A percentile compares a stretch with the other conserved stretches of the same genome.
Evolutionary conservation across 2,329 filamentous ascomycete species (phyloP).

Genomic region (Botrytis cinerea): DNA sequence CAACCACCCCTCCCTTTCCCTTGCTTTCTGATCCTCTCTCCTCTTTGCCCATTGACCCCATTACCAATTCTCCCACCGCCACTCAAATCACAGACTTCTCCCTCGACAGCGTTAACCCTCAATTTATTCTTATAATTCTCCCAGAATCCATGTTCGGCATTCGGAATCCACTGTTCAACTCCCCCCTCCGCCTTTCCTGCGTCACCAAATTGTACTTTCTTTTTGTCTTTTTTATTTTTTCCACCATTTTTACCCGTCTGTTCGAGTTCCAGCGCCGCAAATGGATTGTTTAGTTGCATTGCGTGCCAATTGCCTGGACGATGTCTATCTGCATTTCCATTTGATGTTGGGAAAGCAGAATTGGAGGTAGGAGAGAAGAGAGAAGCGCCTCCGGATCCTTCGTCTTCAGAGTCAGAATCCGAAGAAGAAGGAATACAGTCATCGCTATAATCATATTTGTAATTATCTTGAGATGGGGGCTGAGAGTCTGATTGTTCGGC

Average conservation of each 20-base stretch:
- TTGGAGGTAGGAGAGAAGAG: not conserved
- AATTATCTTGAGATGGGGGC: not conserved
- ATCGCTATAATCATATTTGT: constrained; percentile 20
- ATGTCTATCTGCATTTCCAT: not conserved
- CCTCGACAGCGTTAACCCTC: constrained; percentile 41
- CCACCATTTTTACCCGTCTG: not conserved
- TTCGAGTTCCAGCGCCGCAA: constrained; percentile 1
- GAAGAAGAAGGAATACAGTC: not conserved
- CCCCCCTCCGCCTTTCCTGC: not conserved
- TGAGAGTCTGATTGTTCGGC: constrained; percentile 21
- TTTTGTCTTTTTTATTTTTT: not conserved
- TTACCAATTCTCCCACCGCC: not conserved
- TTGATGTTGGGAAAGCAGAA: not conserved
- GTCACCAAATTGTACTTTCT: constrained; percentile 15
- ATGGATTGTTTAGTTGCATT: constrained; percentile 21
- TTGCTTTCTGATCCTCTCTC: not conserved
- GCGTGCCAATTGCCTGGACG: constrained; percentile 24
- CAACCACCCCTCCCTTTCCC: not conserved
- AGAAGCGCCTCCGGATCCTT: constrained; percentile 21
- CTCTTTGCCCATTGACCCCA: not conserved
- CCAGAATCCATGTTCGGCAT: constrained; percentile 37
- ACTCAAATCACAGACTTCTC: constrained; percentile 36
- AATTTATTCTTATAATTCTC: constrained; percentile 39
- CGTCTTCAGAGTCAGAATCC: constrained; percentile 16
- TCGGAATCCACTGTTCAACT: constrained; percentile 32